Evolutionary conservation across 1,284 basidiomycete genomes (phyloP).

Genomic region (Trichosporon inkin): DNA sequence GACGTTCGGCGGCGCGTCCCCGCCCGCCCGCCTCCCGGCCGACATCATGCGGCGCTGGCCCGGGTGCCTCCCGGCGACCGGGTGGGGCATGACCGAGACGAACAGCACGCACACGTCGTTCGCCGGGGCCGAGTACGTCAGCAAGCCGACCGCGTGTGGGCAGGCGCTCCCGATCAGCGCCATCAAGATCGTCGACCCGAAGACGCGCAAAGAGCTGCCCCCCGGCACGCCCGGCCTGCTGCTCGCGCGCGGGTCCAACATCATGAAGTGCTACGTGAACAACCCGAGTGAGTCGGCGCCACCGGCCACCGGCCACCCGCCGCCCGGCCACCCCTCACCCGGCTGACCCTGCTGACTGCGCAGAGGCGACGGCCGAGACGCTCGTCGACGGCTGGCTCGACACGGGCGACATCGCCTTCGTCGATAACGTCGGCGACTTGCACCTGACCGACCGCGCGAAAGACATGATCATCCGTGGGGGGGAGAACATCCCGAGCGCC

Average conservation of each 20-base stretch:
- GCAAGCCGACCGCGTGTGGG: slow-evolving; percentile 24
- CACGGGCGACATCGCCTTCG: slow-evolving; percentile 38
- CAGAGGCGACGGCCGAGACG: slow-evolving; percentile 14
- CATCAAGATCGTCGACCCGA: slow-evolving; percentile 36
- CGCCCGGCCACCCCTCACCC: no score
- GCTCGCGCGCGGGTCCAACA: slow-evolving; percentile 37
- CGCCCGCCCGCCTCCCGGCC: slow-evolving; percentile 33
- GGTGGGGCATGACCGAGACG: slow-evolving; percentile 46
- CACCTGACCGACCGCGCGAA: slow-evolving; percentile 38
- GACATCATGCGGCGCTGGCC: slow-evolving; percentile 33
- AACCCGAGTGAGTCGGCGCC: slow-evolving; percentile 40
- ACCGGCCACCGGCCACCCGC: no score
- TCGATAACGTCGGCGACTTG: slow-evolving; percentile 41
- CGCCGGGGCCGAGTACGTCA: slow-evolving; percentile 38
- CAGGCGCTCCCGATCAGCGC: slow-evolving; percentile 35
- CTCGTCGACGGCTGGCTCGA: slow-evolving; percentile 41
- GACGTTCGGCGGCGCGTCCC: slow-evolving; percentile 44
- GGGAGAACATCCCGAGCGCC: slow-evolving; percentile 41
- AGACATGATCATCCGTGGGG: slow-evolving; percentile 48
- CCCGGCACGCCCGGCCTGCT: slow-evolving; percentile 31
- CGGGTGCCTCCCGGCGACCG: slow-evolving; percentile 19
- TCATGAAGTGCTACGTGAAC: slow-evolving; percentile 45
- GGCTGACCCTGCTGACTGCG: slow-evolving; percentile 7
- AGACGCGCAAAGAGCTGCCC: slow-evolving; percentile 25
- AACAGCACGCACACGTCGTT: slow-evolving; percentile 38